Percentiles rank a stretch among this genome's conserved stretches.
phyloP scores from a whole-genome alignment of 495 filamentous ascomycete species.

The Hypoxylon cercidicola region DNA sequence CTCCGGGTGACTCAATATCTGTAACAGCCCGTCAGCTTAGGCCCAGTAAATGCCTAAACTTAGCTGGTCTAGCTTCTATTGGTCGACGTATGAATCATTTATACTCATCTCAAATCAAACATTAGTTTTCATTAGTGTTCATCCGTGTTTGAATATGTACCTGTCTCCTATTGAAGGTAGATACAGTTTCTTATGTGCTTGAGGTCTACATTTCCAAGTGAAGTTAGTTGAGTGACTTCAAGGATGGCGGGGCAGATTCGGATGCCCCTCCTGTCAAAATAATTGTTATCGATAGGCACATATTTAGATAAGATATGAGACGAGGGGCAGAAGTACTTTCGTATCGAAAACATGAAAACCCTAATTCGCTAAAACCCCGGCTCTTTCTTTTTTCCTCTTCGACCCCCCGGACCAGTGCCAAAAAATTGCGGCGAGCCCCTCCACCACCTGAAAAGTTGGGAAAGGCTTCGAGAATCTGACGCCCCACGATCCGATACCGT shows the following conservation, averaged over 20 bases:
- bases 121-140: not conserved
- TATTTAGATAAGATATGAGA: conserved; percentile 1
- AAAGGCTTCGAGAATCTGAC: conserved; percentile 1
- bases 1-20: too few relatives aligned
- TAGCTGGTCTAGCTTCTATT: not conserved
- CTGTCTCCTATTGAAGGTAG: too few relatives aligned
- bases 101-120: not conserved
- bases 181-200: not conserved
- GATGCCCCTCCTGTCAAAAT: conserved; percentile 1
- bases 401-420: conserved; percentile 23
- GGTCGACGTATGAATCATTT: not conserved
- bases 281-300: conserved; percentile 31
- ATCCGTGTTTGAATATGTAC: too few relatives aligned
- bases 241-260: conserved; percentile 27
- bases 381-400: conserved; percentile 11
- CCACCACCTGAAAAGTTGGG: conserved; percentile 24
- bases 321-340: conserved; percentile 20
- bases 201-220: conserved; percentile 12
- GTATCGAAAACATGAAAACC: conserved; percentile 18
- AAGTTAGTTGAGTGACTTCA: conserved; percentile 1
- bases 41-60: not conserved
- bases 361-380: conserved; percentile 50
- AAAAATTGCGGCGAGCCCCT: conserved; percentile 46
- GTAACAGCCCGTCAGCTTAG: too few relatives aligned
- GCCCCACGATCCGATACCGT: conserved; percentile 23